Base-by-base conservation (phyloP, 1,139 yeast genomes). In the Nakaseomyces delphensis region DNA sequence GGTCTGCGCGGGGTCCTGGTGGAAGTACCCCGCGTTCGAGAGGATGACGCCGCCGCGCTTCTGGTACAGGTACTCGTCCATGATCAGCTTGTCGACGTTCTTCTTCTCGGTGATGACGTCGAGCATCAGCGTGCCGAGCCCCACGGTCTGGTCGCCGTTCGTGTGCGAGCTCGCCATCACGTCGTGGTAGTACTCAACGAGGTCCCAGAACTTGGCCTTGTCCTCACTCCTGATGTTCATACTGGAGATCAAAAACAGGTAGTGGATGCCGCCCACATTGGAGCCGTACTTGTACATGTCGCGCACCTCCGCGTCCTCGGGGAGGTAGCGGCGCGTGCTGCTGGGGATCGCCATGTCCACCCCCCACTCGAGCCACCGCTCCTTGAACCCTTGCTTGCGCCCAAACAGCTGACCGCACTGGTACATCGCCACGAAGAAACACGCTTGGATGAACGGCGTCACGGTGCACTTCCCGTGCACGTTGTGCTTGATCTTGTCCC, bases 391-490 rank as follows among this genome's bases (percentile, higher is more conserved):
- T 8, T 38, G 38, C 10, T 52, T 53, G 21, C 43, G 40, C 14
- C 50, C 40, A 23, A 44, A 42, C 41, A 55, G 36, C 27, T 20
- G 6, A 3, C 37, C 27, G 10, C 27, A 33, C 16, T 33, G 37
- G 37, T 33, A 19, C 37, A 33, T 33, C 1, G 56, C 43, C n/a
- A 52, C 46, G 37, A 54, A 48, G 40, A 53, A 46, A 28, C 51
- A 48, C 1, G 60, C 48, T 43, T 56, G 61, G 19, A 56, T 35
- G 35, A 54, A 52, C 3, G 59, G 57, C 3, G 61, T 56, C 36
- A 56, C 40, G 3, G 59, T 56, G 37, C 50, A 46, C n/a, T 43
- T 38, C n/a, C 31, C 42, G 20, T 43, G 45, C 16, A 42, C 41
- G 19, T 41, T 41, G 27, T 43, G 36, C 25, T 49, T 49, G n/a